phyloP scores from a whole-genome alignment of 2,329 filamentous ascomycete genomes.

The Calonectria montana region DNA sequence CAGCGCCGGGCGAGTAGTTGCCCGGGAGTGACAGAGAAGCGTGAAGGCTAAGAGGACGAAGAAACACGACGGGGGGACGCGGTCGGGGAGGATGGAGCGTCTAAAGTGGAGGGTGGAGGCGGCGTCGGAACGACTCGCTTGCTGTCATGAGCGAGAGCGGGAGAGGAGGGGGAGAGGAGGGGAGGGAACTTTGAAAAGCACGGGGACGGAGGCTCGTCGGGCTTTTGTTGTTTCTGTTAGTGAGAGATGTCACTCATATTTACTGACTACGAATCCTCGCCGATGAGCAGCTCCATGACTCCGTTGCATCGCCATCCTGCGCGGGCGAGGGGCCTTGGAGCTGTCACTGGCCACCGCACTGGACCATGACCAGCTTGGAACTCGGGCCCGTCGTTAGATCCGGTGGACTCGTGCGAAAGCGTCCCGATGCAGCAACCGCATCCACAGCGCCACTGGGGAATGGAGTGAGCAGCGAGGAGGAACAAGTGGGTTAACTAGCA shows the following conservation, averaged over 20 bases:
- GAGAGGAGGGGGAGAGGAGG: not conserved
- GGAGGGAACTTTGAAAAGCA: constrained; percentile 1
- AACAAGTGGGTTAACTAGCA: constrained; percentile 7
- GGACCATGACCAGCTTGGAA: constrained; percentile 16
- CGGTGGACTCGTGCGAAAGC: constrained; percentile 25
- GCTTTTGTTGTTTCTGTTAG: constrained; percentile 12
- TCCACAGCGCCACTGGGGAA: constrained; percentile 22
- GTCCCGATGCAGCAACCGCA: constrained; percentile 20
- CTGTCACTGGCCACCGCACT: constrained; percentile 16
- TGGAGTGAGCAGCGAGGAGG: constrained; percentile 10
- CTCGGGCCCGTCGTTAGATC: constrained; percentile 26
- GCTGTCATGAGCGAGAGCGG: not conserved
- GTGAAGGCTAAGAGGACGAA: constrained; percentile 11
- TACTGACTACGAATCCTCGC: not conserved
- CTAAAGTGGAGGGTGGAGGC: constrained; percentile 19
- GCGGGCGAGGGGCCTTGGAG: constrained; percentile 13
- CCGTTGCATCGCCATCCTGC: not conserved
- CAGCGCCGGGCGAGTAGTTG: not conserved
- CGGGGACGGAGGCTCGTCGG: not conserved
- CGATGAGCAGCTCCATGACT: not conserved
- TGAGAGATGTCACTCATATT: constrained; percentile 6
- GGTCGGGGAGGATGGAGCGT: constrained; percentile 7
- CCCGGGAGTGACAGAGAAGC: constrained; percentile 10
- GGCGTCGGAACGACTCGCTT: constrained; percentile 21
- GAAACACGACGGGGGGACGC: constrained; percentile 15